Evolutionary conservation across 2,329 filamentous ascomycete genomes (phyloP), one percentile per base, ranked within the genome.

Genomic region (Claviceps paspali): DNA sequence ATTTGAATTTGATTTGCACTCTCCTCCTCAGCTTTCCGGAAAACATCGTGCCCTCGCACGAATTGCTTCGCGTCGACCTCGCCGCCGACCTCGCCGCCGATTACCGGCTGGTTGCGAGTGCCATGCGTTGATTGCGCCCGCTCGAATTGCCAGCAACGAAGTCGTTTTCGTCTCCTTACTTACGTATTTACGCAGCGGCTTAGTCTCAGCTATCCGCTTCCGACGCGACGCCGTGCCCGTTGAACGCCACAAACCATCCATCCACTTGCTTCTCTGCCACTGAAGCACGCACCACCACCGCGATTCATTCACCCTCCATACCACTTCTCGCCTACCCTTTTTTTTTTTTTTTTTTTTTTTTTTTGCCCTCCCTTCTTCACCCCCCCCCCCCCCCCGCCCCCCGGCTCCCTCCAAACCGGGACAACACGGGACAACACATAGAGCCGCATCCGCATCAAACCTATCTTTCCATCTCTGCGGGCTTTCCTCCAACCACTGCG

Each of bases 11-110:
- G 17, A 11, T n/a, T 7, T 7, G 21, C 21, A 22, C 5, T 5
- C 18, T 9, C 19, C 30, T 19, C 33, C 14, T 4, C 22, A 18
- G 18, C 9, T n/a, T 22, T 23, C 27, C 23, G 15, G 32, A 18
- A 22, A 15, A 17, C 29, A n/a, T 29, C 23, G 33, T 26, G 33
- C 29, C 15, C 14, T 33, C 26, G 34, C 38, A 29, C 22, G 21
- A 34, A 33, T 26, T 34, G 30, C 34, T 40, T 37, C n/a, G n/a
- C n/a, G n/a, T n/a, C n/a, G n/a, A n/a, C n/a, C n/a, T 22, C 8
- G 30, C 24, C 21, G 35, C 30, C 27, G 38, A 33, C 35, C 34
- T 27, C 24, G 34, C 38, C 31, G 34, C 35, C 34, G 14, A 29
- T 24, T 10, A 21, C 30, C 36, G 36, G 30, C 35, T 32, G 35